These are phyloP conservation scores for Ustilago tritici DNA, from an alignment of 1,284 basidiomycete genomes.

Conservation along the genomic window DNA sequence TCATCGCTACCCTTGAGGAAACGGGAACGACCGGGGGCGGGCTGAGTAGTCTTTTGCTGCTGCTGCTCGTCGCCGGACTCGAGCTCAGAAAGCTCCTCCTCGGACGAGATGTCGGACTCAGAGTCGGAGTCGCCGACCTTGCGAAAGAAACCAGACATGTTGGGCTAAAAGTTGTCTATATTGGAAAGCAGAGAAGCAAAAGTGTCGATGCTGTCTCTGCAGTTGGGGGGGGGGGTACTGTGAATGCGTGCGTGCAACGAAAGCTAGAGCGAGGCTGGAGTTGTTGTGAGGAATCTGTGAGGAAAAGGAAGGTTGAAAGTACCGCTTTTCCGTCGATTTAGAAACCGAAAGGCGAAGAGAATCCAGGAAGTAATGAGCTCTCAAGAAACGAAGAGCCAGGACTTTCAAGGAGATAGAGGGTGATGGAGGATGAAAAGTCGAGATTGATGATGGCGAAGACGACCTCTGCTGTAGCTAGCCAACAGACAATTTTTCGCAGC, in stretches of 20 bases:
- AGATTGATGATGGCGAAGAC: slow-evolving; percentile 25
- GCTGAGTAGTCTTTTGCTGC: slow-evolving; percentile 54
- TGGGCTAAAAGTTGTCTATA: slow-evolving; percentile 7
- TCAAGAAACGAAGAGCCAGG: slow-evolving; percentile 28
- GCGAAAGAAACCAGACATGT: slow-evolving; percentile 69
- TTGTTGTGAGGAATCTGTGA: slow-evolving; percentile 23
- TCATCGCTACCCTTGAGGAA: slow-evolving; percentile 57
- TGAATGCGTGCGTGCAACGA: slow-evolving; percentile 2
- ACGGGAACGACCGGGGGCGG: slow-evolving; percentile 48
- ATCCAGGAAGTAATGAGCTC: slow-evolving; percentile 45
- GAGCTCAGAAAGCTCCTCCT: slow-evolving; percentile 68
- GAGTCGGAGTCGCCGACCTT: slow-evolving; percentile 67
- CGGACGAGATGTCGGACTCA: slow-evolving; percentile 66
- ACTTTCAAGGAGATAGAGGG: slow-evolving; percentile 34
- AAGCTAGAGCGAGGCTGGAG: background rate
- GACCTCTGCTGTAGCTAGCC: background rate
- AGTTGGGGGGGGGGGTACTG: background rate
- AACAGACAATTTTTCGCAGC: slow-evolving; percentile 45
- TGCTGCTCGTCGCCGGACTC: slow-evolving; percentile 66
- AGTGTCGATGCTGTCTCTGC: slow-evolving; percentile 26
- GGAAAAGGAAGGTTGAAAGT: slow-evolving; percentile 46
- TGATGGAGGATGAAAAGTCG: slow-evolving; percentile 22
- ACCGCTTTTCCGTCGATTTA: slow-evolving; percentile 48
- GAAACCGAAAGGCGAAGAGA: slow-evolving; percentile 12
- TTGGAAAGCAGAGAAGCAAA: slow-evolving; percentile 31